Percentiles rank a stretch among this genome's conserved stretches.
Evolutionary conservation across 2,329 filamentous ascomycete genomes (phyloP).

Genomic region (Fusarium sp.): DNA sequence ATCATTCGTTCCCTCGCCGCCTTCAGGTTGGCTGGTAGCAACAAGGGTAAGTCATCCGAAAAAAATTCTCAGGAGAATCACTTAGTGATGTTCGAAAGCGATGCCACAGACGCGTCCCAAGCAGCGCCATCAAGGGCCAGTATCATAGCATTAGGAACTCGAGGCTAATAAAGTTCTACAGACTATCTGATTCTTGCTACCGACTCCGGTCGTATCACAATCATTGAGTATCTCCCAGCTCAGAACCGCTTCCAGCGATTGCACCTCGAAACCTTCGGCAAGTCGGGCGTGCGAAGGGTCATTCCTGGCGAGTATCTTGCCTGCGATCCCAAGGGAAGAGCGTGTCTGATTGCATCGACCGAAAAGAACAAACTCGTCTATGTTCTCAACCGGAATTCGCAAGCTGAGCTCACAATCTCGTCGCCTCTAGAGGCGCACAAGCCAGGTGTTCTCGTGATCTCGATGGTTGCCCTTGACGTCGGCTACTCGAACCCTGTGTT

Average conservation of each 20-base stretch:
- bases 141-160: slow-evolving; percentile 45
- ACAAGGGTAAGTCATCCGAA: slow-evolving; percentile 81
- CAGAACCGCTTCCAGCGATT: slow-evolving; percentile 89
- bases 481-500: slow-evolving; percentile 98
- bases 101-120: slow-evolving; percentile 41
- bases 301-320: slow-evolving; percentile 96
- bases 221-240: slow-evolving; percentile 88
- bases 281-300: slow-evolving; percentile 92
- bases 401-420: slow-evolving; percentile 95
- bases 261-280: slow-evolving; percentile 97
- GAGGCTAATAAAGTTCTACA: slow-evolving; percentile 56
- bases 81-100: slow-evolving; percentile 70
- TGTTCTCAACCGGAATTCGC: slow-evolving; percentile 93
- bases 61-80: slow-evolving; percentile 60
- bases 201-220: slow-evolving; percentile 93
- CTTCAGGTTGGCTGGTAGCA: slow-evolving; percentile 92
- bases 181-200: slow-evolving; percentile 97
- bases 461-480: slow-evolving; percentile 88
- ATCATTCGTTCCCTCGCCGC: slow-evolving; percentile 91
- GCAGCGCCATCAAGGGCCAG: slow-evolving; percentile 25
- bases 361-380: slow-evolving; percentile 99
- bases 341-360: slow-evolving; percentile 90
- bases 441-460: slow-evolving; percentile 88
- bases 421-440: slow-evolving; percentile 97
- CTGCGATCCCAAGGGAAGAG: slow-evolving; percentile 93